Conservation (phyloP, 441 rosid genomes). For the Erodium trifolium region DNA sequence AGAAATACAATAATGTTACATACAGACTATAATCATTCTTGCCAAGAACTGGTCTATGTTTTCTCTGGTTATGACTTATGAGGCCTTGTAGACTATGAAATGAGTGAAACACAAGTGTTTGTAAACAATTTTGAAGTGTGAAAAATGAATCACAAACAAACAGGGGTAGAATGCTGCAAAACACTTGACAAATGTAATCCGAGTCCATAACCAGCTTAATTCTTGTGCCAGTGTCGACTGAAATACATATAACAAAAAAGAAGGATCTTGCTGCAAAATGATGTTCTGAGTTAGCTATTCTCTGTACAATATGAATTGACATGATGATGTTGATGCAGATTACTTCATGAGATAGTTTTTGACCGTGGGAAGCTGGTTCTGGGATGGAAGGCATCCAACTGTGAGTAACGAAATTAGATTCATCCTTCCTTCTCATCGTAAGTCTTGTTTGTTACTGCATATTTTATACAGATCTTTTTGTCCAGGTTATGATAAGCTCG, state of each 20-base stretch:
- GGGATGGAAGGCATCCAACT: constrained; percentile 77
- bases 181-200: background rate
- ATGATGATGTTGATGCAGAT: constrained; percentile 37
- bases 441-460: background rate
- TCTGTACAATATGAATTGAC: background rate
- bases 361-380: constrained; percentile 62
- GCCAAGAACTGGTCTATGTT: background rate
- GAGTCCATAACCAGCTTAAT: background rate
- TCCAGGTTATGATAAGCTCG: constrained; percentile 36
- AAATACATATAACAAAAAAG: background rate
- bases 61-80: background rate
- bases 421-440: background rate
- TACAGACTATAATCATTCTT: background rate
- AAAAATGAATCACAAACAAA: no score
- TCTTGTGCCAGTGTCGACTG: background rate
- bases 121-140: background rate
- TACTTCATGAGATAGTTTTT: constrained; percentile 84
- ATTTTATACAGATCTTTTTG: background rate
- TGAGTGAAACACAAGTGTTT: background rate
- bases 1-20: background rate
- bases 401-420: constrained; percentile 35
- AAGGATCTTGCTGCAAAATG: background rate
- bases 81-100: background rate
- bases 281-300: background rate
- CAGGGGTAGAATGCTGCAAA: no score